Conservation (phyloP, 306 rosid genomes). For the Leucaena leucocephala region DNA sequence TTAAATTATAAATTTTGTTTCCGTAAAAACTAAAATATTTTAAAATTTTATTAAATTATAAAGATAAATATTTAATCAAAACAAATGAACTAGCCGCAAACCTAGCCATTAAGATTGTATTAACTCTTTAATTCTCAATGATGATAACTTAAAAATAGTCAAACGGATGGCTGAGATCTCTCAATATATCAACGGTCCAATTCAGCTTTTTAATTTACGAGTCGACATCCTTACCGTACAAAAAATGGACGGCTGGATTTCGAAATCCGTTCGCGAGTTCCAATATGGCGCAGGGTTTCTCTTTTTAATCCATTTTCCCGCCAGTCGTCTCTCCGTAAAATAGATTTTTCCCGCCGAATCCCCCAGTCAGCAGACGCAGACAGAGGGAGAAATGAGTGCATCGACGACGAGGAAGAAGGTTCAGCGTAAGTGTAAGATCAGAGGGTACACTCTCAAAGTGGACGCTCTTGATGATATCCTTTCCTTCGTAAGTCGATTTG, state of each 20-base stretch:
- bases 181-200: background rate
- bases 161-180: background rate
- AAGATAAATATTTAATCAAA: too few species aligned
- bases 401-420: constrained; percentile 62
- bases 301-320: constrained; percentile 39
- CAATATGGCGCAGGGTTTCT: background rate
- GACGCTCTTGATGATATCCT: constrained; percentile 82
- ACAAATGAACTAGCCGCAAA: too few species aligned
- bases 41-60: too few species aligned
- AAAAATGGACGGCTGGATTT: background rate
- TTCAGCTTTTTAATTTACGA: background rate
- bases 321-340: constrained; percentile 21
- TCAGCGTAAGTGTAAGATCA: constrained; percentile 74
- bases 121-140: too few species aligned
- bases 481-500: constrained; percentile 56
- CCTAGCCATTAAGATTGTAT: too few species aligned
- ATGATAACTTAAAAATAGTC: background rate
- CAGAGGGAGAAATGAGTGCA: constrained; percentile 52
- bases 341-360: constrained; percentile 51
- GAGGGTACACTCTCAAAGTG: constrained; percentile 69
- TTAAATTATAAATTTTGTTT: too few species aligned
- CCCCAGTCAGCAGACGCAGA: background rate
- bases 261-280: background rate
- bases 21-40: too few species aligned
- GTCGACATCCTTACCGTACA: background rate